Evolutionary conservation across 768 basidiomycete species (phyloP).

Genomic region (Rhizopogon vesiculosus): DNA sequence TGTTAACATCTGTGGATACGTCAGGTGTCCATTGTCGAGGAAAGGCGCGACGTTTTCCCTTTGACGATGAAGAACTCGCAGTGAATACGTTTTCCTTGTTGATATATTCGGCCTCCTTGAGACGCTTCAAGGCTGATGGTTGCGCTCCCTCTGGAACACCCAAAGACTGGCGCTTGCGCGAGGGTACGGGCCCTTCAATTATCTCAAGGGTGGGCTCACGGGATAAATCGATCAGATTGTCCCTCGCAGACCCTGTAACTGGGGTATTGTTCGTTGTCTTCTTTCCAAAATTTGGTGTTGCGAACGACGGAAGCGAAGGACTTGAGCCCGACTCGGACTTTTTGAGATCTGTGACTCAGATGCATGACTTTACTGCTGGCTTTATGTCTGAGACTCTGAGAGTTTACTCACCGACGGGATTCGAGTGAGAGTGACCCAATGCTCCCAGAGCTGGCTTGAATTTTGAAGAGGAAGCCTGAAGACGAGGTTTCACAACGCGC

Average conservation of each 20-base stretch:
- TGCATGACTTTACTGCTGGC: no score
- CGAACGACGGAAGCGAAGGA: constrained; percentile 34
- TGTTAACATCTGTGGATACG: constrained; percentile 18
- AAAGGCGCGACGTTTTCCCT: neutral
- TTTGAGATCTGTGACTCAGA: constrained; percentile 20
- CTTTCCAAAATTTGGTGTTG: constrained; percentile 41
- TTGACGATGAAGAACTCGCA: constrained; percentile 2
- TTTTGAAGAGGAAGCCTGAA: constrained; percentile 25
- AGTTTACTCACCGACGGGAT: neutral
- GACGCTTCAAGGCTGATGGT: constrained; percentile 25
- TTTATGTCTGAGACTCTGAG: neutral
- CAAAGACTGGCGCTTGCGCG: constrained; percentile 26
- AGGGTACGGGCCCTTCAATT: constrained; percentile 5
- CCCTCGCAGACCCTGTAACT: constrained; percentile 7
- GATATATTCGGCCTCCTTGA: constrained; percentile 14
- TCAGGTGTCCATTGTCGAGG: constrained; percentile 14
- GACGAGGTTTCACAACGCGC: neutral
- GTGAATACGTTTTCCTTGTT: constrained; percentile 22
- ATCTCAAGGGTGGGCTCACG: constrained; percentile 9
- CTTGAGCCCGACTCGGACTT: constrained; percentile 6
- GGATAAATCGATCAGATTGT: constrained; percentile 12
- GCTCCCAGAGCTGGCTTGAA: constrained; percentile 40
- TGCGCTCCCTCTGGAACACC: constrained; percentile 10
- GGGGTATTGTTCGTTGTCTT: neutral
- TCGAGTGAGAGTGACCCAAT: neutral